Percentiles rank a stretch among this genome's conserved stretches.
Conservation (phyloP, 371 early-diverging fungal genomes). For the Saksenaea vasiformis region DNA sequence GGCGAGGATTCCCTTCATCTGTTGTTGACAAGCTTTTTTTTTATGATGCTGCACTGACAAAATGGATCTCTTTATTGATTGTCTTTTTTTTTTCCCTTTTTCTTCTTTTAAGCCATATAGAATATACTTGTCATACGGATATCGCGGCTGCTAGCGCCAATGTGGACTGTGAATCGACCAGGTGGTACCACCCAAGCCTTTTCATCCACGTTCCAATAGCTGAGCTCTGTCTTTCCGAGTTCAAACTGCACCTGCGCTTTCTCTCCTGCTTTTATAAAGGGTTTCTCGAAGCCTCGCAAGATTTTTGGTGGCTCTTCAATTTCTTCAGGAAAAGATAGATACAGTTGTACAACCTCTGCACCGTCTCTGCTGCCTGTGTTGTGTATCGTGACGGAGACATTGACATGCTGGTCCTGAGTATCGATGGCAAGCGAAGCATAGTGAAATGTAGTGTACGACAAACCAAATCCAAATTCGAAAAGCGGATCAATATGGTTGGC, state of each 20-base stretch:
- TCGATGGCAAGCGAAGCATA: conserved; percentile 29
- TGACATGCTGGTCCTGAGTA: conserved; percentile 10
- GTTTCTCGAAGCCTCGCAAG: conserved; percentile 46
- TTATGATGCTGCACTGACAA: too few relatives aligned
- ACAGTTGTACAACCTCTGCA: conserved; percentile 52
- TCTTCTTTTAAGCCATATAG: not conserved
- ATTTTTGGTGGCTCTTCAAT: conserved; percentile 42
- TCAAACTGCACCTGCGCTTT: conserved; percentile 25
- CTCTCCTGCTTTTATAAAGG: conserved; percentile 23
- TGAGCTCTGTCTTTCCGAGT: conserved; percentile 25
- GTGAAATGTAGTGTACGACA: conserved; percentile 56
- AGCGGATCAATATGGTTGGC: conserved; percentile 45
- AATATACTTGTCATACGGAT: conserved; percentile 19
- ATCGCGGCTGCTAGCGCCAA: conserved; percentile 51
- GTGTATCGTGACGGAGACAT: conserved; percentile 26
- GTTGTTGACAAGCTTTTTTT: too few relatives aligned
- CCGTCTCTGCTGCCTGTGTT: conserved; percentile 53
- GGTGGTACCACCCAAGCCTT: conserved; percentile 29
- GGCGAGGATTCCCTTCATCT: too few relatives aligned
- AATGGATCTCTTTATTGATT: too few relatives aligned
- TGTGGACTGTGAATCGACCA: conserved; percentile 35
- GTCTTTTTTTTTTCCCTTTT: too few relatives aligned
- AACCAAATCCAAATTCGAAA: conserved; percentile 57
- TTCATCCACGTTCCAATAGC: conserved; percentile 33
- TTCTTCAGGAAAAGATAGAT: conserved; percentile 40